A percentile compares a stretch with the other conserved stretches of the same genome.
phyloP scores from a whole-genome alignment of 1,284 basidiomycete genomes.

The Neotropicomus parvogracilis region DNA sequence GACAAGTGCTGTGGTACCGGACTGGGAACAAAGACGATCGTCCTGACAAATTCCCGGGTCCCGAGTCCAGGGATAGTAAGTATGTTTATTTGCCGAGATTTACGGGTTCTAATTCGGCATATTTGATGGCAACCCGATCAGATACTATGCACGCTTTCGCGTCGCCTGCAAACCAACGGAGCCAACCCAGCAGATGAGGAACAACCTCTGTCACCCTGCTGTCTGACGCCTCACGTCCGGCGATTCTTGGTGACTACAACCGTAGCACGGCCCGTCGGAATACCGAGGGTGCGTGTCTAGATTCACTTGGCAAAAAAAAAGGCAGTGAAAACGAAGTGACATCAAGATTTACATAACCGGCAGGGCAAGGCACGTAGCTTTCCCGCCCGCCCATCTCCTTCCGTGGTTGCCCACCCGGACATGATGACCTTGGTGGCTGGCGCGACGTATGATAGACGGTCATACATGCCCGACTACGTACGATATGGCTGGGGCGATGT shows the following conservation, averaged over 20 bases:
- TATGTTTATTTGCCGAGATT: conserved; percentile 7
- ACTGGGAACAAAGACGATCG: not conserved
- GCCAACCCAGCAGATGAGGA: not conserved
- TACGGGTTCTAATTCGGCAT: not conserved
- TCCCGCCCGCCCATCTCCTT: not conserved
- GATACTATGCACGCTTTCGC: not conserved
- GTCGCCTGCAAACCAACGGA: not conserved
- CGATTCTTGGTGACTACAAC: not conserved
- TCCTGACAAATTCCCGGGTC: not conserved
- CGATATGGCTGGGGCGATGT: not conserved
- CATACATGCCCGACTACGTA: not conserved
- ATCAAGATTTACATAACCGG: not conserved
- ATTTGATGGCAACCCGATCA: conserved; percentile 1
- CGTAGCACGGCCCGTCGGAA: not conserved
- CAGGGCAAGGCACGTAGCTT: not conserved
- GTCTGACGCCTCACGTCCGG: not conserved
- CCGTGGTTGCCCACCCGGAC: not conserved
- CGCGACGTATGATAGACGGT: not conserved
- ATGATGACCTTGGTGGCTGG: not conserved
- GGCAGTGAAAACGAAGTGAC: too few relatives aligned
- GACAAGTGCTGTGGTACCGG: not conserved
- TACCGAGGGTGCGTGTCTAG: not conserved
- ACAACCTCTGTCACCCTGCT: not conserved
- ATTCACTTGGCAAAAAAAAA: not conserved
- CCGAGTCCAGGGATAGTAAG: conserved; percentile 7